Evolutionary conservation across 2,329 filamentous ascomycete genomes (phyloP).

Genomic region (Penicillium expansum): DNA sequence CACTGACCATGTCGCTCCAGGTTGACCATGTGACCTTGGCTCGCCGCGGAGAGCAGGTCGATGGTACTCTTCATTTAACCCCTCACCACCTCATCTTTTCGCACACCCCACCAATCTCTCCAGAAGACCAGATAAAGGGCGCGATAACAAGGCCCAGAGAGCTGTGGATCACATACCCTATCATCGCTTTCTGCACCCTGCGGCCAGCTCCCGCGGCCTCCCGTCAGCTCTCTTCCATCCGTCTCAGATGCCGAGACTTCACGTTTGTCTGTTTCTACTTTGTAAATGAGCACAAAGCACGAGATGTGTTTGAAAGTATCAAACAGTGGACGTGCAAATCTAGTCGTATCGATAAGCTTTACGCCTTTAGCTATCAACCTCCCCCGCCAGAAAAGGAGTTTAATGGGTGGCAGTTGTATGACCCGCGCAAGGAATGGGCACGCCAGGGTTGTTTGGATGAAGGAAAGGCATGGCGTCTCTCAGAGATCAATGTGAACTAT

Average conservation of each 20-base stretch:
- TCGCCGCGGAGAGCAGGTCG: slow-evolving; percentile 55
- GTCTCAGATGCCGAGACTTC: slow-evolving; percentile 88
- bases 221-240: slow-evolving; percentile 73
- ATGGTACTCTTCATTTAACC: slow-evolving; percentile 61
- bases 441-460: slow-evolving; percentile 85
- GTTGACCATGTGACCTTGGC: slow-evolving; percentile 59
- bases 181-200: slow-evolving; percentile 77
- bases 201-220: slow-evolving; percentile 69
- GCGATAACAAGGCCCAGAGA: slow-evolving; percentile 58
- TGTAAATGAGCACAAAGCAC: slow-evolving; percentile 66
- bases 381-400: slow-evolving; percentile 69
- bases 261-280: slow-evolving; percentile 92
- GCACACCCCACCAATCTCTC: slow-evolving; percentile 48
- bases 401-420: slow-evolving; percentile 81
- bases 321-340: slow-evolving; percentile 76
- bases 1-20: slow-evolving; percentile 26
- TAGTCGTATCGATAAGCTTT: slow-evolving; percentile 79
- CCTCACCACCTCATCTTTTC: slow-evolving; percentile 65
- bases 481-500: slow-evolving; percentile 85
- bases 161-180: slow-evolving; percentile 92
- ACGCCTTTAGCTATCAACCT: slow-evolving; percentile 83
- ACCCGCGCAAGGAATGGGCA: slow-evolving; percentile 79
- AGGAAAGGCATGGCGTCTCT: slow-evolving; percentile 81
- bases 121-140: slow-evolving; percentile 42
- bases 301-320: slow-evolving; percentile 85